Conservation (phyloP, 2,329 filamentous ascomycete species). For the Aspergillus ruber region DNA sequence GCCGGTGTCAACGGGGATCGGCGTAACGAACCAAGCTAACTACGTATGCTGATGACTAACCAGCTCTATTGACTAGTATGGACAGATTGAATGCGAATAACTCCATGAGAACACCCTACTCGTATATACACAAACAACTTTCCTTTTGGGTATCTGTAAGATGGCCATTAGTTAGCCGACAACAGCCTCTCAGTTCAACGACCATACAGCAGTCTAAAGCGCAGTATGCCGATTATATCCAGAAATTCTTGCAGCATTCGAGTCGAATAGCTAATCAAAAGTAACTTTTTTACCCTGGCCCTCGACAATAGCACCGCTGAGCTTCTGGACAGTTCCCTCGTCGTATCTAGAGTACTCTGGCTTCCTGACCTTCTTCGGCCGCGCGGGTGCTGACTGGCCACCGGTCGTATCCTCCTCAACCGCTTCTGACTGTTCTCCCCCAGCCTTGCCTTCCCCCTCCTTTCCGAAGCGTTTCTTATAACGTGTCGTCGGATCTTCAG, state of each 20-base stretch:
- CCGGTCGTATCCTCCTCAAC: slow-evolving; percentile 15
- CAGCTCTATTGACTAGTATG: too few species aligned
- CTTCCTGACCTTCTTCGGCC: slow-evolving; percentile 20
- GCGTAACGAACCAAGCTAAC: too few species aligned
- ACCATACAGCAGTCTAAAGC: not conserved
- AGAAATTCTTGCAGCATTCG: too few species aligned
- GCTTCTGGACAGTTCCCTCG: slow-evolving; percentile 52
- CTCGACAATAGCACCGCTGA: slow-evolving; percentile 74
- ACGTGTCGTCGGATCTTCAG: slow-evolving; percentile 78
- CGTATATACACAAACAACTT: not conserved
- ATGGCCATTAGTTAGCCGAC: too few species aligned
- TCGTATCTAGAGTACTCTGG: slow-evolving; percentile 41
- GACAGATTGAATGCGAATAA: too few species aligned
- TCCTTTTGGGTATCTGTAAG: not conserved
- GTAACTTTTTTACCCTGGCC: slow-evolving; percentile 72
- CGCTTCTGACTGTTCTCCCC: slow-evolving; percentile 15
- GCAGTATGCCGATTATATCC: not conserved
- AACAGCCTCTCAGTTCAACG: not conserved
- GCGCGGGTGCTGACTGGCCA: slow-evolving; percentile 11
- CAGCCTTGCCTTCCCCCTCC: slow-evolving; percentile 44
- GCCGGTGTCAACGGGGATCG: too few species aligned
- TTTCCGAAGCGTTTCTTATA: slow-evolving; percentile 95
- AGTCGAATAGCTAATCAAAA: slow-evolving; percentile 55
- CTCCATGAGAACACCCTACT: too few species aligned
- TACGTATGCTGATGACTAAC: too few species aligned